Evolutionary conservation across 148 eudicot species (phyloP).

Genomic region (Camellia japonica): DNA sequence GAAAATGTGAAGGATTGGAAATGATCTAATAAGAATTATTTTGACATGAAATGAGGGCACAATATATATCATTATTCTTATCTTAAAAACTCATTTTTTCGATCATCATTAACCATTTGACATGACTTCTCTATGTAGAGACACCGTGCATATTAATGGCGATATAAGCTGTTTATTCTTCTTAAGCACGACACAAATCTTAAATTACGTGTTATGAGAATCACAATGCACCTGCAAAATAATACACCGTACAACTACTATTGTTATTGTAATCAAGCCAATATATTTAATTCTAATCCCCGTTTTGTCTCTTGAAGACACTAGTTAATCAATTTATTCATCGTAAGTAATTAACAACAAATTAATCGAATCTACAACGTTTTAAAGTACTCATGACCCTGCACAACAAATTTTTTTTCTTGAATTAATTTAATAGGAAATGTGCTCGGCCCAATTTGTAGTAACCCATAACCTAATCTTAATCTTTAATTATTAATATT

Average conservation of each 20-base stretch:
- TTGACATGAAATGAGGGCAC: too few species aligned
- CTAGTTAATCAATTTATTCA: background rate
- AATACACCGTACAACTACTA: background rate
- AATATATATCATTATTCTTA: too few species aligned
- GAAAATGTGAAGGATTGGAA: too few species aligned
- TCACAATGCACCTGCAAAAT: background rate
- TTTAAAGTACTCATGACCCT: background rate
- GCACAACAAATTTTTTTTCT: background rate
- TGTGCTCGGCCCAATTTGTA: background rate
- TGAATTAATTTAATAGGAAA: background rate
- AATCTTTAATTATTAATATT: constrained; percentile 8
- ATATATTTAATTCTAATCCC: too few species aligned
- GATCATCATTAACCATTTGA: background rate
- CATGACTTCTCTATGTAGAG: background rate
- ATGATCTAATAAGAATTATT: too few species aligned
- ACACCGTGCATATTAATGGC: background rate
- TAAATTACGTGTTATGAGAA: constrained; percentile 1
- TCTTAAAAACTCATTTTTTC: too few species aligned
- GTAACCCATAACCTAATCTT: constrained; percentile 9
- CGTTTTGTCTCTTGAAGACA: too few species aligned
- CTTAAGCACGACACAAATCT: constrained; percentile 3
- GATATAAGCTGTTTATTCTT: constrained; percentile 9
- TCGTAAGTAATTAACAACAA: background rate
- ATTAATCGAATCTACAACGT: background rate
- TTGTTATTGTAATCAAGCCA: constrained; percentile 8